Base-by-base conservation (phyloP, 176 grass and related monocot genomes). In the Oryza nivara region DNA sequence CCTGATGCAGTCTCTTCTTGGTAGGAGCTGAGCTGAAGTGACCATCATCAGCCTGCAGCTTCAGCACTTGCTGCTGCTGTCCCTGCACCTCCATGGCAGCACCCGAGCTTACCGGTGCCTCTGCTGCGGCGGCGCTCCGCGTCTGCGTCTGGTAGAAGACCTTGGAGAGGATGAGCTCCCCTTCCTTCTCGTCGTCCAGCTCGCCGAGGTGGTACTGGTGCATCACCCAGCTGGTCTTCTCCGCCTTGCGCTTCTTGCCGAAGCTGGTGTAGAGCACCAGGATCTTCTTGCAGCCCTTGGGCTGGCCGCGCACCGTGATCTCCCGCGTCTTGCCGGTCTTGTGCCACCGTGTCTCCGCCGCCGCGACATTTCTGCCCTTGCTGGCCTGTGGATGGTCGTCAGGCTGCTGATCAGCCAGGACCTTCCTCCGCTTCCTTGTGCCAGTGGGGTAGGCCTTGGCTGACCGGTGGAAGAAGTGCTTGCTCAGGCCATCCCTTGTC, bases 171-270 rank as follows among this genome's bases (percentile, higher is more conserved):
- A 98, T 90, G 40, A 98, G 70, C 72, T 95, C 89, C 20, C 96
- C 93, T 11, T 98, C 89, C 69, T 92, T 92, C 80, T 98, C 96
- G 44, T 98, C 96, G 60, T 98, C 93, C 32, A 86, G 67, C 41
- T 90, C 83, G 7, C 96, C 96, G 0, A 98, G 89, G 80, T 98
- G 96, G 87, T 98, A 98, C 65, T 98, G 93, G 74, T 98, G 96
- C 83, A 95, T 98, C 68, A 98, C 96, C 96, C 96, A 98, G 73
- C 93, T 98, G 17, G 96, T 98, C 85, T 98, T 98, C 84, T 92
- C 91, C 0, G 93, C 71, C 58, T 98, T 98, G 36, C 88, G 47
- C 23, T 88, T 67, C 80, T 98, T 95, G 43, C 91, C 89, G 7
- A 87, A 93, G 77, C 89, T 98, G 67, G 79, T 92, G 88, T 95